Percentiles rank a stretch among this genome's conserved stretches.
Evolutionary conservation across 2,329 filamentous ascomycete species (phyloP).

Genomic region (Paecilomyces sp.): DNA sequence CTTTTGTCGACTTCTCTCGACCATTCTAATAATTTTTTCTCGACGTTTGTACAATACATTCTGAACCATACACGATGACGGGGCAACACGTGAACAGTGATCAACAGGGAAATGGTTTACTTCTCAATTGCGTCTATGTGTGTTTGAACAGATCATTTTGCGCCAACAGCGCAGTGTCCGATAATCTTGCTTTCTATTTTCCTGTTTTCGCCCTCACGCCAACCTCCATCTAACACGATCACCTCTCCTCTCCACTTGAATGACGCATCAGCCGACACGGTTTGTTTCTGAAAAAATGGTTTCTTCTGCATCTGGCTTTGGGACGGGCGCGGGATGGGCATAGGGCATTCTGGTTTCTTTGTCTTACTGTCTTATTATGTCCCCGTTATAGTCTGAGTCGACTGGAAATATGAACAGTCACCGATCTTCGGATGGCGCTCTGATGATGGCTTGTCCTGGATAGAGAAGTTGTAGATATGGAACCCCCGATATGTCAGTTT

Average conservation of each 20-base stretch:
- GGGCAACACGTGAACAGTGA: neutral
- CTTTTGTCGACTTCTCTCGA: constrained; percentile 8
- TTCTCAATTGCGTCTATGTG: neutral
- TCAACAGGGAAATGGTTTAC: neutral
- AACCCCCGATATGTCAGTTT: neutral
- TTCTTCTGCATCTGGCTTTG: neutral
- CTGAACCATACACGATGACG: neutral
- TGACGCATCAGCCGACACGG: neutral
- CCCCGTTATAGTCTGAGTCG: neutral
- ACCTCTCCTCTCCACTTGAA: neutral
- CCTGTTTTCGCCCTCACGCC: neutral
- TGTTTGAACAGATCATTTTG: neutral
- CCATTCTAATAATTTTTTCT: neutral
- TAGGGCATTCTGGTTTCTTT: neutral
- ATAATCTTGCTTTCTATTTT: neutral
- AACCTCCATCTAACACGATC: neutral
- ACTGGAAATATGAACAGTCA: neutral
- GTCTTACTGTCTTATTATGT: neutral
- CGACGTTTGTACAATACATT: neutral
- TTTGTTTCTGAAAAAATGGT: neutral
- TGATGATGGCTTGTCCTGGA: neutral
- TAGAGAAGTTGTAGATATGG: neutral
- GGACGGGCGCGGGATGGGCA: neutral
- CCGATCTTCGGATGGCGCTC: neutral
- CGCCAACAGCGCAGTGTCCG: neutral